These are phyloP conservation scores for Rhynchospora breviuscula DNA, from an alignment of 176 grass and related monocot genomes.

Conservation along the genomic window DNA sequence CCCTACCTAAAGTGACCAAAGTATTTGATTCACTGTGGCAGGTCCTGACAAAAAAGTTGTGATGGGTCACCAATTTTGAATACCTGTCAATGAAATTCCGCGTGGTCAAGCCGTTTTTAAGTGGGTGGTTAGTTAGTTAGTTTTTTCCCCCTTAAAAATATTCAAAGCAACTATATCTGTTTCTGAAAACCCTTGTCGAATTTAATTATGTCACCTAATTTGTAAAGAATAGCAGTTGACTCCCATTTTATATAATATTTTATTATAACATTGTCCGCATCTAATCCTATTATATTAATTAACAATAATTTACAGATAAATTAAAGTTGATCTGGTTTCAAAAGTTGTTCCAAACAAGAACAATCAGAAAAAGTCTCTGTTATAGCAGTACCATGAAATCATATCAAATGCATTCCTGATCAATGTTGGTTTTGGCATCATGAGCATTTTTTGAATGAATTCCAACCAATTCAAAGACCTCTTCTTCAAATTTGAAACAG, in stretches of 20 bases:
- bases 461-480: background rate
- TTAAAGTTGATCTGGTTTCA: background rate
- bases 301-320: background rate
- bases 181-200: background rate
- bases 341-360: background rate
- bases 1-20: background rate
- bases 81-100: background rate
- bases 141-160: background rate
- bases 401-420: background rate
- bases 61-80: background rate
- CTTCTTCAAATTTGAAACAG: background rate
- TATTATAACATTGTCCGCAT: background rate
- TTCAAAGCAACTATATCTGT: background rate
- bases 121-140: background rate
- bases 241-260: background rate
- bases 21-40: background rate
- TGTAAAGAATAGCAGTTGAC: background rate
- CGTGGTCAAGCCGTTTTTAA: background rate
- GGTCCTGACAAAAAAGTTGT: background rate
- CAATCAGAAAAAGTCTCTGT: background rate
- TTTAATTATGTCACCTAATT: background rate
- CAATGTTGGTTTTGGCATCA: background rate
- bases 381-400: background rate
- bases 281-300: background rate
- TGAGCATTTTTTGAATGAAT: background rate